Conservation (phyloP, 2,329 filamentous ascomycete genomes). For the Fusarium sp. region DNA sequence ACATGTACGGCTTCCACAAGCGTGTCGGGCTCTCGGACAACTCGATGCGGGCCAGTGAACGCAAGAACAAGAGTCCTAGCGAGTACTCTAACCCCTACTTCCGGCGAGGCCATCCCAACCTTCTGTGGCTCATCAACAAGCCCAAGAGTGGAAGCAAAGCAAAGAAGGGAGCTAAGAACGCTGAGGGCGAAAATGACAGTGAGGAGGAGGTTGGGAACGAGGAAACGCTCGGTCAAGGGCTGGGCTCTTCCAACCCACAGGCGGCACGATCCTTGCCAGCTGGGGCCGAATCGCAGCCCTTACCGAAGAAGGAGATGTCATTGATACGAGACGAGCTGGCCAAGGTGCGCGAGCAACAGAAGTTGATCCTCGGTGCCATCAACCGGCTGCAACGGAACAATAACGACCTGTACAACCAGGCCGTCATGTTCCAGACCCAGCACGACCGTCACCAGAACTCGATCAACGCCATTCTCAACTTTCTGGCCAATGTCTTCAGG, state of each 20-base stretch:
- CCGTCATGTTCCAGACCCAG: slow-evolving; percentile 87
- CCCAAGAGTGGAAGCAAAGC: slow-evolving; percentile 79
- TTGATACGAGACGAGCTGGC: slow-evolving; percentile 83
- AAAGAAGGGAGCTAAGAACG: slow-evolving; percentile 70
- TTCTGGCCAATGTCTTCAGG: slow-evolving; percentile 96
- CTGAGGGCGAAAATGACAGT: slow-evolving; percentile 79
- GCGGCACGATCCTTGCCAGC: slow-evolving; percentile 53
- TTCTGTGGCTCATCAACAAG: slow-evolving; percentile 97
- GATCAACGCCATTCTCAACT: slow-evolving; percentile 98
- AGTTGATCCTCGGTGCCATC: slow-evolving; percentile 86
- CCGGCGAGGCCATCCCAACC: slow-evolving; percentile 88
- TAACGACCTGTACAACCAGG: slow-evolving; percentile 87
- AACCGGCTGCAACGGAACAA: slow-evolving; percentile 85
- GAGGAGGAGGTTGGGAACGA: slow-evolving; percentile 62
- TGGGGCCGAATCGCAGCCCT: slow-evolving; percentile 59
- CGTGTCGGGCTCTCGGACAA: slow-evolving; percentile 93
- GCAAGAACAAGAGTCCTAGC: slow-evolving; percentile 97
- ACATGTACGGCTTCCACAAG: slow-evolving; percentile 99
- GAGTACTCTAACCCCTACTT: slow-evolving; percentile 99
- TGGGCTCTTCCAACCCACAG: slow-evolving; percentile 34
- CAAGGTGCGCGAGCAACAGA: slow-evolving; percentile 87
- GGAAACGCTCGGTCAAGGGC: slow-evolving; percentile 49
- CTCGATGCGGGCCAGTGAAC: slow-evolving; percentile 96
- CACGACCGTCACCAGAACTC: slow-evolving; percentile 98
- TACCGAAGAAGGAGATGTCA: slow-evolving; percentile 79